Base-by-base conservation (phyloP, 139 green algal genomes). In the Chlamydomonas sp. region DNA sequence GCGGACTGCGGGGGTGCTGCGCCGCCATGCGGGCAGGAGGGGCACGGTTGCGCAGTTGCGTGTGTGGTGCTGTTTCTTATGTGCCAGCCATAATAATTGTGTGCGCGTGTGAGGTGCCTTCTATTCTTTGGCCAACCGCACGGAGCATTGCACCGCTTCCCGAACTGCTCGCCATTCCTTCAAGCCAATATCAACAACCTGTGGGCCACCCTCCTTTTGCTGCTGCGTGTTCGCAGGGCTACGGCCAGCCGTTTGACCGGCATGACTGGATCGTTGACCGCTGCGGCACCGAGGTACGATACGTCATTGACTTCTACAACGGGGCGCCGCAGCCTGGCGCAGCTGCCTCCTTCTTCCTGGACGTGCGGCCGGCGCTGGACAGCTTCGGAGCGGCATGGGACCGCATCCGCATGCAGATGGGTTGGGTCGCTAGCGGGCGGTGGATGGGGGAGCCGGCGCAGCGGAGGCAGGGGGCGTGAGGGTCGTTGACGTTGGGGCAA, bases 281-380 rank as follows among this genome's bases (percentile, higher is more conserved):
- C 15, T 98, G 95, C 85, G 96, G 96, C 1, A 83, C 68, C 4
- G 71, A 86, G 84, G 96, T 99, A 20, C 89, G 96, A 63, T 99
- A 99, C 89, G 93, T 99, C 59, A 98, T 99, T 12, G 97, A 99
- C 91, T 99, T 99, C 82, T 99, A 99, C 92, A 97, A 96, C 85
- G 96, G 93, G 31, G 90, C 90, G 17, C 92, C 96, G 2, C 68
- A 84, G 62, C 88, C 94, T 8, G 90, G 92, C 74, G 71, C 82
- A 3, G 95, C 97, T 15, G 93, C 95, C 4, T 96, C 96, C 18
- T 96, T 99, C 95, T 96, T 98, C 89, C 87, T 99, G 76, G 97
- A 99, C 87, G 95, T 97, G 79, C 90, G 97, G 61, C 97, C 97
- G 14, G 97, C 97, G 4, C 91, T 99, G 57, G 97, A 99, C 91